A percentile compares a stretch with the other conserved stretches of the same genome.
These are phyloP conservation scores for Psilocybe cyanescens DNA, from an alignment of 768 basidiomycete species.

Conservation along the genomic window DNA sequence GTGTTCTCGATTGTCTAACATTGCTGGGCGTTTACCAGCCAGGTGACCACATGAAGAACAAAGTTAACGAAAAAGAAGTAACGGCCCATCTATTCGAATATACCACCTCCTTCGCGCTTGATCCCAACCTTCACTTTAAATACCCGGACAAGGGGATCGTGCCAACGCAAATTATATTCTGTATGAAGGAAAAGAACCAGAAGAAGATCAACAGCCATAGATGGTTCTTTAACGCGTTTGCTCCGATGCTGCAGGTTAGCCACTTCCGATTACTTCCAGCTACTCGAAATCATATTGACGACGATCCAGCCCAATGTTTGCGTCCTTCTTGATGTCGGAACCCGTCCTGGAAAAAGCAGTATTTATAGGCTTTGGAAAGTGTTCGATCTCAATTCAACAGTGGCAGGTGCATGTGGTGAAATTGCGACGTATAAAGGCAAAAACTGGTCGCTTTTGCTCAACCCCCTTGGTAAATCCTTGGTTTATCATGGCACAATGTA, in stretches of 20 bases:
- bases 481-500: background rate
- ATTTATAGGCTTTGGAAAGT: conserved; percentile 97
- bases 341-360: conserved; percentile 84
- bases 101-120: conserved; percentile 79
- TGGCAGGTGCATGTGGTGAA: conserved; percentile 97
- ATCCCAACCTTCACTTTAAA: conserved; percentile 79
- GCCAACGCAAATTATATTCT: conserved; percentile 93
- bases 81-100: conserved; percentile 80
- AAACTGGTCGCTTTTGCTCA: conserved; percentile 79
- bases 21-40: conserved; percentile 91
- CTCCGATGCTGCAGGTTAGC: conserved; percentile 75
- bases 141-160: conserved; percentile 93
- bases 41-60: conserved; percentile 51
- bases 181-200: conserved; percentile 91
- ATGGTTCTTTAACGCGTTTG: conserved; percentile 98
- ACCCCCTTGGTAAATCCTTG: conserved; percentile 70
- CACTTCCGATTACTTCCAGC: background rate
- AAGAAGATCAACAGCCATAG: conserved; percentile 97
- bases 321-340: conserved; percentile 92
- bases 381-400: conserved; percentile 89
- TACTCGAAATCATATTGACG: background rate
- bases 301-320: conserved; percentile 80
- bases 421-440: conserved; percentile 92
- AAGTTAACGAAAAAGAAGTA: conserved; percentile 61
- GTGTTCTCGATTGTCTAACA: conserved; percentile 87